Percentiles rank a stretch among this genome's conserved stretches.
Evolutionary conservation across 257 asterid genomes (phyloP).

Genomic region (Nicotiana otophora): DNA sequence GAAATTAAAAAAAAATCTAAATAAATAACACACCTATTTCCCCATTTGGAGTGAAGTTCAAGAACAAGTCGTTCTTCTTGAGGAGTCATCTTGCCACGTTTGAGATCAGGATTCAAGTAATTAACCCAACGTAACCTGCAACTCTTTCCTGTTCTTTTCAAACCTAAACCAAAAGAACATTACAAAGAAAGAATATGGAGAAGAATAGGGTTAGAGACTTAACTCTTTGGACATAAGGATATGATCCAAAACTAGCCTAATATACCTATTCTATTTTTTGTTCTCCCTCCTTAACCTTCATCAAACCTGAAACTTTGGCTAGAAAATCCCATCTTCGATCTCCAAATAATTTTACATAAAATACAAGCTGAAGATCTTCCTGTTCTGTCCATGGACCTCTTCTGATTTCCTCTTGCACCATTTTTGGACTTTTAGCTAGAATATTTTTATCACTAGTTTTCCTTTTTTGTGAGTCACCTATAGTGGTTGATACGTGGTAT

Average conservation of each 20-base stretch:
- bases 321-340: slow-evolving; percentile 97
- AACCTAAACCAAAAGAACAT: slow-evolving; percentile 31
- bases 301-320: slow-evolving; percentile 98
- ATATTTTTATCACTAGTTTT: not conserved
- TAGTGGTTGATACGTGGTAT: not conserved
- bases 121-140: slow-evolving; percentile 85
- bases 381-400: slow-evolving; percentile 96
- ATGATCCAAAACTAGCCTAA: slow-evolving; percentile 61
- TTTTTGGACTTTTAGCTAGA: not conserved
- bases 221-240: not conserved
- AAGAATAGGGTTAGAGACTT: not conserved
- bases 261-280: slow-evolving; percentile 37
- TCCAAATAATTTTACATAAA: slow-evolving; percentile 80
- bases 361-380: slow-evolving; percentile 68
- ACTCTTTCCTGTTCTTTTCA: slow-evolving; percentile 83
- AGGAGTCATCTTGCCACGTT: slow-evolving; percentile 67
- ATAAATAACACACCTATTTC: slow-evolving; percentile 48
- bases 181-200: not conserved
- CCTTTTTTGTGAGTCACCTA: not conserved
- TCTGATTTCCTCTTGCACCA: slow-evolving; percentile 40
- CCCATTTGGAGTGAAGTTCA: slow-evolving; percentile 79
- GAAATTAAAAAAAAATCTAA: too few species aligned
- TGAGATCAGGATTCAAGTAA: slow-evolving; percentile 78
- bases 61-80: slow-evolving; percentile 70
- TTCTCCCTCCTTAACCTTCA: slow-evolving; percentile 74